Conservation (phyloP, 1,284 basidiomycete genomes). For the Thecaphora frezii region DNA sequence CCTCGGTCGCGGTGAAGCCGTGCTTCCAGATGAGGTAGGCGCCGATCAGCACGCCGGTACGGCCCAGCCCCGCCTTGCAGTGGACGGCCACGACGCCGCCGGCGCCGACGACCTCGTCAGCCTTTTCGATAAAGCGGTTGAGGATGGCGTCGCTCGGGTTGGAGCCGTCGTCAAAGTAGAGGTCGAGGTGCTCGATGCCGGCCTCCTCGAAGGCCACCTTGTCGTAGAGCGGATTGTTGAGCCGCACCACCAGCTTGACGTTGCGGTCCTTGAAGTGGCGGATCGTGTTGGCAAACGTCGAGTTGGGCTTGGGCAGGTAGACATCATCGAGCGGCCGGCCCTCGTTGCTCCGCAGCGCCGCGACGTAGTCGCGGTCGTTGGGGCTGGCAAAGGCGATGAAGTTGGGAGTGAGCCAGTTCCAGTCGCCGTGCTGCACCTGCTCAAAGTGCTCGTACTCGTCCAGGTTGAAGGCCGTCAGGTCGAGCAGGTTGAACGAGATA, state of each 20-base stretch:
- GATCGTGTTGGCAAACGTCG: constrained; percentile 69
- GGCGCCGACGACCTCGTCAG: constrained; percentile 74
- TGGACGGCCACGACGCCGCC: constrained; percentile 78
- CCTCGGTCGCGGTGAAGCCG: constrained; percentile 96
- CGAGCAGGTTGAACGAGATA: constrained; percentile 81
- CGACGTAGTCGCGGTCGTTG: constrained; percentile 53
- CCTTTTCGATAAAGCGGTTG: constrained; percentile 80
- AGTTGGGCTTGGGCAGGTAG: constrained; percentile 10
- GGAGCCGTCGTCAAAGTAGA: constrained; percentile 98
- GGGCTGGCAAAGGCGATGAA: constrained; percentile 90
- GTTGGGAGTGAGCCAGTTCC: constrained; percentile 79
- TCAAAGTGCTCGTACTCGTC: constrained; percentile 89
- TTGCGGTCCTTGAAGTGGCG: constrained; percentile 85
- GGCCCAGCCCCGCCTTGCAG: constrained; percentile 90
- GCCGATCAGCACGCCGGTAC: constrained; percentile 85
- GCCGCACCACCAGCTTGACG: constrained; percentile 86
- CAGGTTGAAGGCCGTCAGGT: constrained; percentile 80
- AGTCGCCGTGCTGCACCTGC: constrained; percentile 70
- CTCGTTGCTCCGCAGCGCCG: constrained; percentile 52
- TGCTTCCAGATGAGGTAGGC: constrained; percentile 99
- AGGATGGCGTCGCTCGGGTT: constrained; percentile 94
- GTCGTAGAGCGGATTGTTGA: constrained; percentile 95
- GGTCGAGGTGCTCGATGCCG: constrained; percentile 77
- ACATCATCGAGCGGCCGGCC: constrained; percentile 33
- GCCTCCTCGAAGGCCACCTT: constrained; percentile 76